Conservation (phyloP, 2,329 filamentous ascomycete species). For the Boeremia exigua region DNA sequence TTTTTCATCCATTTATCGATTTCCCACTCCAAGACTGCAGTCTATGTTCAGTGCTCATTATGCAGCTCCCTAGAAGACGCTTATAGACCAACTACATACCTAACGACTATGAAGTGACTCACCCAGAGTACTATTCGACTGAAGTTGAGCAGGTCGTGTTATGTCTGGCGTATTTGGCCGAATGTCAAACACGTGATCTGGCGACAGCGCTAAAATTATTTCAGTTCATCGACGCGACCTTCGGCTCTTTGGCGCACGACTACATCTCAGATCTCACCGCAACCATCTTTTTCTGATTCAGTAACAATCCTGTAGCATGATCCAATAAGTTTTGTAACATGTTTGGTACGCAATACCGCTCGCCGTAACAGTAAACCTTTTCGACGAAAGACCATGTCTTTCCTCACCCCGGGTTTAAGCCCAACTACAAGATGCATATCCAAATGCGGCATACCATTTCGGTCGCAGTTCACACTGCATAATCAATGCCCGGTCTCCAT, state of each 20-base stretch:
- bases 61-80: too few species aligned
- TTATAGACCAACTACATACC: too few species aligned
- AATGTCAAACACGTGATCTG: slow-evolving; percentile 1
- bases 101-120: too few species aligned
- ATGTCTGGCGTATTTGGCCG: neutral
- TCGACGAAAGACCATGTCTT: slow-evolving; percentile 1
- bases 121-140: too few species aligned
- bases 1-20: too few species aligned
- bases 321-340: neutral
- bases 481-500: neutral
- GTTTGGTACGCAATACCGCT: neutral
- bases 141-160: too few species aligned
- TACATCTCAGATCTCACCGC: neutral
- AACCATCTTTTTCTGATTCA: neutral
- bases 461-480: neutral
- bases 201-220: neutral
- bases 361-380: neutral
- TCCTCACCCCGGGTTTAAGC: neutral
- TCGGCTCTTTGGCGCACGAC: neutral
- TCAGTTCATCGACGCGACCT: neutral
- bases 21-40: too few species aligned
- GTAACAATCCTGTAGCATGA: neutral
- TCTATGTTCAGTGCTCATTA: too few species aligned
- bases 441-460: neutral
- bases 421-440: neutral